Evolutionary conservation across 2,329 filamentous ascomycete species (phyloP), one percentile per base, ranked within the genome.

Genomic region (Xylaria sp.): DNA sequence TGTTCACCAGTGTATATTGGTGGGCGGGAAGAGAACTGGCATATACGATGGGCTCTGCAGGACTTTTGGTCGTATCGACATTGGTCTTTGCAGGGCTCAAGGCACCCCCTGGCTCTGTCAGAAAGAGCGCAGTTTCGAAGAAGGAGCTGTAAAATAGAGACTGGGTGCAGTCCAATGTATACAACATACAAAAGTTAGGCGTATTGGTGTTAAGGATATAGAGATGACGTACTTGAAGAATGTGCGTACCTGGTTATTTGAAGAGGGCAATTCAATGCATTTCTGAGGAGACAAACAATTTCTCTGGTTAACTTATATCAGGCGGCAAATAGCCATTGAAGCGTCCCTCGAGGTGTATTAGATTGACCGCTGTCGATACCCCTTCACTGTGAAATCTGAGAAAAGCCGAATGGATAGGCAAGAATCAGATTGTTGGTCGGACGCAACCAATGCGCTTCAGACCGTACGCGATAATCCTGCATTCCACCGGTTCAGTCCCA

Each of bases 1-100:
- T 97, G 43, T 99, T 99, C 79, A 98, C 96, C 71, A 94, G 93
- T 58, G 85, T 99, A 65, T 99, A 99, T 83, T 99, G 96, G 96
- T 99, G 96, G 96, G 94, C 94, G 7, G 96, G 96, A 0, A 86
- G 96, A 56, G 92, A 97, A 78, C 86, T 90, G 12, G 96, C 96
- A 1, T 99, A 98, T 80, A 86, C 85, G 0, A 86, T 94, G 75
- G 96, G 96, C 3, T 92, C 93, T 0, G 85, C 88, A 13, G 94
- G 94, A 5, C 97, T 98, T 84, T 80, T 92, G 5, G 88, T 85
- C 0, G 94, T 98, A 12, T 86, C 88, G 54, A 86, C 85, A 12
- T 81, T 94, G 28, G 93, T 92, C 0, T 92, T 97, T 78, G 86
- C 88, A 23, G 88, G 87, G 0, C 81, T 98, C 71, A 93, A 91